These are phyloP conservation scores for Dictyostelium brefeldianum DNA, from an alignment of 78 protist genomes.

Conservation along the genomic window DNA sequence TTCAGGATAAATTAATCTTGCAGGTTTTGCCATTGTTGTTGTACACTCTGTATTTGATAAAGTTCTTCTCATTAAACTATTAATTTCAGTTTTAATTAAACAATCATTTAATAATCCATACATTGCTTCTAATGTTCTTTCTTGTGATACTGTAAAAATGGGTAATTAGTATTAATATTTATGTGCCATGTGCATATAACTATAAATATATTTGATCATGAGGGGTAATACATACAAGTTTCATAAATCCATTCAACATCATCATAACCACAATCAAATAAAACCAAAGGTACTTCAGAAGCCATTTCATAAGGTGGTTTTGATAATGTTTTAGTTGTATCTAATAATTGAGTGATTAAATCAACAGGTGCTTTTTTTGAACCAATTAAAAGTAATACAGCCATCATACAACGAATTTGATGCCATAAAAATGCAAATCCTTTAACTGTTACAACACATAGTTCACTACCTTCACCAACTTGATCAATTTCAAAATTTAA, in stretches of 20 bases:
- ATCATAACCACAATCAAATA: conserved; percentile 81
- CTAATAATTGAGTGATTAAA: conserved; percentile 40
- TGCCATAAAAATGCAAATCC: conserved; percentile 78
- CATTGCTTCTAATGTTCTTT: conserved; percentile 16
- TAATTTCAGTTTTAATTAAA: conserved; percentile 21
- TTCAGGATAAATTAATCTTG: no score
- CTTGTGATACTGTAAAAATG: conserved; percentile 2
- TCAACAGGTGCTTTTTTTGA: conserved; percentile 34
- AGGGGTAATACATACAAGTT: neutral
- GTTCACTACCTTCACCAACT: neutral
- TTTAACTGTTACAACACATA: conserved; percentile 45
- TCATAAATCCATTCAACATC: conserved; percentile 51
- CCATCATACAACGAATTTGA: conserved; percentile 83
- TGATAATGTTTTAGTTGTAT: conserved; percentile 1
- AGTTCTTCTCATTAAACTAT: conserved; percentile 21
- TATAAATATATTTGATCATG: neutral
- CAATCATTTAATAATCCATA: conserved; percentile 18
- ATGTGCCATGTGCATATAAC: neutral
- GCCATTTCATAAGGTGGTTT: conserved; percentile 84
- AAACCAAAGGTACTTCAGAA: conserved; percentile 77
- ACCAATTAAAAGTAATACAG: conserved; percentile 69
- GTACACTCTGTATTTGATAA: neutral
- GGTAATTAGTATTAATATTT: no score
- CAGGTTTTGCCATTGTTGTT: neutral
- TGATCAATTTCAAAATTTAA: conserved; percentile 24